Conservation (phyloP, 371 early-diverging fungal genomes). For the Mortierella sp. region DNA sequence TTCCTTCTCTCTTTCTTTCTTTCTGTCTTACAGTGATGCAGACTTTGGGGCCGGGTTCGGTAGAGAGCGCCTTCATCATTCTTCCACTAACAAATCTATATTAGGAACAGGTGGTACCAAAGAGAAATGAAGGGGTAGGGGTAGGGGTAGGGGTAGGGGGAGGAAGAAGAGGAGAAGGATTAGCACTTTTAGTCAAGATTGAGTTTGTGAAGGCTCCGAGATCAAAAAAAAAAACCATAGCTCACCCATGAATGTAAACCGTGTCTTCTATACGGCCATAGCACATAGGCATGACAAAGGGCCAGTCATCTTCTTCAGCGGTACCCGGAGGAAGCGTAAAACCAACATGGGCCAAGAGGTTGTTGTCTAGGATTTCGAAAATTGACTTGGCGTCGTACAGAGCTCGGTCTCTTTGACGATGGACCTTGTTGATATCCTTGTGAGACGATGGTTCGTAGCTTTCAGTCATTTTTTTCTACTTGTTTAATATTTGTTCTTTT, state of each 20-base stretch:
- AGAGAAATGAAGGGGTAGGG: too few species aligned
- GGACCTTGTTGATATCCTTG: slow-evolving; percentile 50
- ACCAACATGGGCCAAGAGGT: slow-evolving; percentile 56
- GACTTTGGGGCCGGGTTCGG: slow-evolving; percentile 39
- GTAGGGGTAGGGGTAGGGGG: too few species aligned
- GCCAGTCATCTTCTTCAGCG: slow-evolving; percentile 58
- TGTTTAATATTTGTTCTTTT: neutral
- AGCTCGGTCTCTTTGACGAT: slow-evolving; percentile 50
- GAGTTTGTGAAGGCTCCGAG: too few species aligned
- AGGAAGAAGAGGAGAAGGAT: neutral
- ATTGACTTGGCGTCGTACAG: slow-evolving; percentile 51
- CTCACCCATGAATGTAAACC: slow-evolving; percentile 56
- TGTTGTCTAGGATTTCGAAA: slow-evolving; percentile 51
- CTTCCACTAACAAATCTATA: slow-evolving; percentile 53
- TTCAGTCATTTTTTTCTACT: slow-evolving; percentile 4
- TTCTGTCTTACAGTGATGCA: slow-evolving; percentile 50
- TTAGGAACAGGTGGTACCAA: neutral
- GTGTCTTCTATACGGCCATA: slow-evolving; percentile 55
- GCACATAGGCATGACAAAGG: slow-evolving; percentile 59
- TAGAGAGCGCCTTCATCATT: slow-evolving; percentile 55
- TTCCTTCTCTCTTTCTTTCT: too few species aligned
- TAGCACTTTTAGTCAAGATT: too few species aligned
- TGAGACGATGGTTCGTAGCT: slow-evolving; percentile 38
- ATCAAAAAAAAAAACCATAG: neutral
- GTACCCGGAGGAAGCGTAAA: slow-evolving; percentile 53